Percentiles rank a stretch among this genome's conserved stretches.
Evolutionary conservation across 345 rosid species (phyloP).

Genomic region (Acer negundo): DNA sequence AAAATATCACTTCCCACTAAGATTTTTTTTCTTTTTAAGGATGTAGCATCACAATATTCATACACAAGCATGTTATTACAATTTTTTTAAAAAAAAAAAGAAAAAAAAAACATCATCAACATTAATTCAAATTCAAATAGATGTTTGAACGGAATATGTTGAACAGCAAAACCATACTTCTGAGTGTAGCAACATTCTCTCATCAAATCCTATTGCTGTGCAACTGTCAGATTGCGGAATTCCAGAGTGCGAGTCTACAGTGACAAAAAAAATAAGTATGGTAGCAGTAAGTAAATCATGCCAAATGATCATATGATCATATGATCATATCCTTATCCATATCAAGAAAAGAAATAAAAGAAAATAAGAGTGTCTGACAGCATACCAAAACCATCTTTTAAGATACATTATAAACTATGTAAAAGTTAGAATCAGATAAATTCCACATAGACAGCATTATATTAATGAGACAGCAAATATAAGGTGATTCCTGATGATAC

Average conservation of each 20-base stretch:
- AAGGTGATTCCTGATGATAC: neutral
- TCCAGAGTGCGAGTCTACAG: slow-evolving; percentile 32
- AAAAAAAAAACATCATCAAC: neutral
- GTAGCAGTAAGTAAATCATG: slow-evolving; percentile 6
- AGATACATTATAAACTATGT: neutral
- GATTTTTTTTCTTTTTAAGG: neutral
- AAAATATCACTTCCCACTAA: neutral
- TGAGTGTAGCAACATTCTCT: slow-evolving; percentile 94
- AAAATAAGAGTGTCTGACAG: neutral
- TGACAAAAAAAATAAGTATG: slow-evolving; percentile 10
- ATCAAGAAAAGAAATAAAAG: neutral
- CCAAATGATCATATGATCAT: slow-evolving; percentile 9
- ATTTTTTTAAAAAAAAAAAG: no score
- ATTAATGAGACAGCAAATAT: neutral
- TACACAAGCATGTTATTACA: neutral
- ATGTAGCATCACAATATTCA: neutral
- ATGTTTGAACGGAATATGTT: slow-evolving; percentile 23
- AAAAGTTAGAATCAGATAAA: neutral
- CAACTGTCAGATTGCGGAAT: slow-evolving; percentile 38
- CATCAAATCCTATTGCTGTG: slow-evolving; percentile 87
- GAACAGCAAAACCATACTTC: slow-evolving; percentile 59
- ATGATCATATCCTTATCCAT: neutral
- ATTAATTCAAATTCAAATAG: slow-evolving; percentile 15
- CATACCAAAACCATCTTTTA: neutral
- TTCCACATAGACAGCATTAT: neutral